Conservation (phyloP, 148 eudicot genomes). For the Fallopia convolvulus region DNA sequence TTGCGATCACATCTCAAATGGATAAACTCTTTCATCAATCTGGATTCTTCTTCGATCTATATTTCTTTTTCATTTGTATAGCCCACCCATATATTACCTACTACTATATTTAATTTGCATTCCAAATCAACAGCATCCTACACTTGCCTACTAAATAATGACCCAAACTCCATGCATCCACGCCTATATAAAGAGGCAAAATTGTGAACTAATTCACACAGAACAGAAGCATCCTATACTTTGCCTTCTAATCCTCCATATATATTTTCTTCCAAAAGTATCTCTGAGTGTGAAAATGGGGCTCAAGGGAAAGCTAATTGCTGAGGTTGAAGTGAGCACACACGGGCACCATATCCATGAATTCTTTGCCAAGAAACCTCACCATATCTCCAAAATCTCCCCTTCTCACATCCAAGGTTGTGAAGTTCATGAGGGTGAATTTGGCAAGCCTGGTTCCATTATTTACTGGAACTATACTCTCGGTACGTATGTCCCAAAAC, state of each 20-base stretch:
- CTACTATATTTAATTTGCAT: too few species aligned
- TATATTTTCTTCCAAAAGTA: neutral
- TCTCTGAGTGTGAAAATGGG: neutral
- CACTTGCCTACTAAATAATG: too few species aligned
- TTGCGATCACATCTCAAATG: too few species aligned
- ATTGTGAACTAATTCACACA: neutral
- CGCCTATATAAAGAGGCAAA: too few species aligned
- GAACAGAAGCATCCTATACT: neutral
- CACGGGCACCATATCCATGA: conserved; percentile 20
- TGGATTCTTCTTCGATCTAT: too few species aligned
- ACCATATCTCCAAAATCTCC: conserved; percentile 6
- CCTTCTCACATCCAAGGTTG: conserved; percentile 16
- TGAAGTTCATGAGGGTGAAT: conserved; percentile 22
- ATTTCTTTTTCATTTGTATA: too few species aligned
- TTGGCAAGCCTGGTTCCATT: conserved; percentile 13
- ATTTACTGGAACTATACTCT: conserved; percentile 16
- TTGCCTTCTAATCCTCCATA: neutral
- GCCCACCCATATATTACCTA: too few species aligned
- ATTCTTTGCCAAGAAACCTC: conserved; percentile 9
- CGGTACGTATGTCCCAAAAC: conserved; percentile 4
- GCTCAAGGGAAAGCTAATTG: neutral
- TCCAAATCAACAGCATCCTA: too few species aligned
- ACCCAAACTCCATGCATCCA: too few species aligned
- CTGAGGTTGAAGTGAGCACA: neutral
- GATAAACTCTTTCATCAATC: too few species aligned